Evolutionary conservation across 805 yeast species (phyloP), one percentile per base, ranked within the genome.

Genomic region (Hanseniaspora nectarophila): DNA sequence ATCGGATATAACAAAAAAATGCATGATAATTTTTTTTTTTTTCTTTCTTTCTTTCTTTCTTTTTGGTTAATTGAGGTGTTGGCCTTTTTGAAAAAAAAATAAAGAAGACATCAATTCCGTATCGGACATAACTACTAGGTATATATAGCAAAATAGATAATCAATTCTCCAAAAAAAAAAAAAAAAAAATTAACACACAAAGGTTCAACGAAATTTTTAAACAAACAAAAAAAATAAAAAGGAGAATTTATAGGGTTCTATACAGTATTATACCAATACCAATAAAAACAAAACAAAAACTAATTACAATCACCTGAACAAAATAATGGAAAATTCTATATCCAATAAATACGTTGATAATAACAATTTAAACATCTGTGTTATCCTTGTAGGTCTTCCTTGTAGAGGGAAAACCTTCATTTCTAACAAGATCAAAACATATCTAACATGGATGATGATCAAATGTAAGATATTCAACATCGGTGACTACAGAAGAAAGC

Each of bases 361-460:
- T 40, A 57, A 70, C 59, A 82, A 83, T 62, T 74, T 82, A 49
- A 74, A 88, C 56, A 80, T 86, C 28, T 86, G 95, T 70, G 95
- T 86, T 38, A 81, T 86, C 18, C 84, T 86, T 85, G 92, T 85
- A 35, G 95, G 95, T 1, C 69, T 84, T 37, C 94, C 94, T 12
- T 90, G 92, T 13, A 76, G 97, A 54, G 98, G 98, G 3, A 92
- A 92, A 66, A 84, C 95, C 3, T 81, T 88, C 66, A 90, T 92
- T 56, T 88, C 97, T 2, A 95, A 88, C 63, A 92, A 90, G 64
- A 83, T 92, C 51, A 95, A 90, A 31, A 75, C 97, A 44, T 92
- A 90, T 63, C 73, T 92, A 51, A 80, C 88, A 32, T 92, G 98
- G 98, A 73, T 90, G 37, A 83, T 95, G 2, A 84, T 92, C 53